Evolutionary conservation across 345 rosid species (phyloP).

Genomic region (Syzygium jambos): DNA sequence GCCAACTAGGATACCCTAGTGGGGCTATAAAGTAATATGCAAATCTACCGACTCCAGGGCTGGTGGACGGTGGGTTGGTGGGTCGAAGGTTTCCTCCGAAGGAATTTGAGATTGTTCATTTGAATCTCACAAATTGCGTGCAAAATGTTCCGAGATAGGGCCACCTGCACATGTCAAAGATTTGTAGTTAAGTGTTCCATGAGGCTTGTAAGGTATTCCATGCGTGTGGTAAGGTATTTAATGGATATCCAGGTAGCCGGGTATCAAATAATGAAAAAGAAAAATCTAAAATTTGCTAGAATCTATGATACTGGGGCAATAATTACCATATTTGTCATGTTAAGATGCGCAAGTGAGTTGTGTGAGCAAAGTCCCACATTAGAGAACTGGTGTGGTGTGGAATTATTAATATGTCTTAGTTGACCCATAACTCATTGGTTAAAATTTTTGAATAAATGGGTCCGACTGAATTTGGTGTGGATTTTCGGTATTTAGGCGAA

Average conservation of each 20-base stretch:
- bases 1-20: neutral
- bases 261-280: neutral
- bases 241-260: neutral
- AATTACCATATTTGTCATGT: neutral
- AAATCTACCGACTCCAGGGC: neutral
- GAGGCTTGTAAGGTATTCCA: too few relatives aligned
- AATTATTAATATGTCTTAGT: neutral
- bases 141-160: neutral
- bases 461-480: neutral
- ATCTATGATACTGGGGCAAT: neutral
- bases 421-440: neutral
- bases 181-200: neutral
- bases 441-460: rapidly evolving
- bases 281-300: neutral
- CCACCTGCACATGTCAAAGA: neutral
- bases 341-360: neutral
- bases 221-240: neutral
- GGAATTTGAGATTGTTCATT: neutral
- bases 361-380: neutral
- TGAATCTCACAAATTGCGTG: neutral
- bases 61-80: neutral
- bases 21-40: neutral
- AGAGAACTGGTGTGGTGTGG: neutral
- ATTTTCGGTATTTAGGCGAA: too few relatives aligned
- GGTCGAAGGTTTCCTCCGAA: neutral